phyloP scores from a whole-genome alignment of 345 rosid genomes.

The Physaria fendleri region DNA sequence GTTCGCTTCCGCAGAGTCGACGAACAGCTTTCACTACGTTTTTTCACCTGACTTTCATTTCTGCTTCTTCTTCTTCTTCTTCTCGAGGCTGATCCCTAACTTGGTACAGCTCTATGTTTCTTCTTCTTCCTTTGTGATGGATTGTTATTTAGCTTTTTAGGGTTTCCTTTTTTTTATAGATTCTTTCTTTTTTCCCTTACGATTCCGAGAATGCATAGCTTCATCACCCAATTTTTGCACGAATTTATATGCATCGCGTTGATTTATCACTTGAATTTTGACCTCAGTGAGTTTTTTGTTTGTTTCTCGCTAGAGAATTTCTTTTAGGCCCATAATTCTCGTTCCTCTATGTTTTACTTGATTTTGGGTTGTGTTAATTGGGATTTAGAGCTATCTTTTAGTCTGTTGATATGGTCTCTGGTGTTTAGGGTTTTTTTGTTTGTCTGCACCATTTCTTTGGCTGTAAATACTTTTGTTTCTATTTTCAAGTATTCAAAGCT shows the following conservation, averaged over 20 bases:
- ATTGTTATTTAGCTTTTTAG: neutral
- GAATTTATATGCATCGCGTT: neutral
- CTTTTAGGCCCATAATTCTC: neutral
- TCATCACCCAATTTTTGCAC: neutral
- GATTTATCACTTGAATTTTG: neutral
- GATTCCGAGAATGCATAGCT: neutral
- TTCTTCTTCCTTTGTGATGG: neutral
- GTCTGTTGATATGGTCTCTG: neutral
- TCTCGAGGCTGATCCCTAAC: neutral
- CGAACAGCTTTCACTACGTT: constrained; percentile 1
- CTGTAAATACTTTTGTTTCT: neutral
- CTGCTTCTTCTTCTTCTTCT: neutral
- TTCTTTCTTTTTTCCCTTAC: neutral
- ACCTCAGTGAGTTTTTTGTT: neutral
- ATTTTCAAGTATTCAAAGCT: neutral
- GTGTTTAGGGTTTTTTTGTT: neutral
- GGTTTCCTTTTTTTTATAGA: neutral
- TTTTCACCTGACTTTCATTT: neutral
- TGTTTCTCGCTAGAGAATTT: neutral
- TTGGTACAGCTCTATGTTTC: neutral
- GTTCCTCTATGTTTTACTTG: neutral
- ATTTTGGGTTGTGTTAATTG: neutral
- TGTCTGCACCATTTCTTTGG: neutral
- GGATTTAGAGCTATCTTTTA: neutral
- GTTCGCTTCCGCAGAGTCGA: neutral